Evolutionary conservation across 2,329 filamentous ascomycete genomes (phyloP), one percentile per base, ranked within the genome.

Genomic region (Neopestalotiopsis sp.): DNA sequence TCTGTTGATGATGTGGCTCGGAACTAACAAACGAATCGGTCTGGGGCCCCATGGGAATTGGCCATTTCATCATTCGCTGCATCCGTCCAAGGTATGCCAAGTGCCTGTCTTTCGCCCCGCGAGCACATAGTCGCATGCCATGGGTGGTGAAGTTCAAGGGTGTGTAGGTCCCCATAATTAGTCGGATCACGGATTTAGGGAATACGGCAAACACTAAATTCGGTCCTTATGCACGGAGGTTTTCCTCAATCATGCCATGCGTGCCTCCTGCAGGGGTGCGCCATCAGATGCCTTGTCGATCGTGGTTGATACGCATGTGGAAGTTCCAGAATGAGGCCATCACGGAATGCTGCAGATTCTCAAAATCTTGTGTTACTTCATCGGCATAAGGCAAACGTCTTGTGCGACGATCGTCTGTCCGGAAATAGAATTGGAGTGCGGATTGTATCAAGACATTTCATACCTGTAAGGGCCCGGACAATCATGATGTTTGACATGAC

Each of bases 1-100:
- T 24, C 14, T n/a, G 24, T 28, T 28, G 32, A 34, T 62, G 28
- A 59, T 62, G 28, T 62, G 59, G 59, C 30, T 38, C 5, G 30
- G 20, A 62, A 34, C 59, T 62, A 62, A 62, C 5, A 14, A 20
- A 53, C 20, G 45, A 53, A 62, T 40, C 59, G 6, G 57, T 59
- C 32, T 62, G 59, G 59, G 59, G 59, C 59, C 59, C 59, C 59
- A 62, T 62, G 59, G 59, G 59, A 62, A 34, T 40, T 20, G 59
- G n/a, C 6, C 45, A 53, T 53, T 20, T 53, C 59, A 62, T 59
- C 57, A 62, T 62, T 62, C n/a, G 59, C 59, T 20, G n/a, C 34
- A 38, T 17, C 17, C 14, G 17, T 17, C 45, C 45, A 53, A 53
- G 9, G 24, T 28, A 28, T 28, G 24, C 24, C 24, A 28, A 28